These are phyloP conservation scores for Peniophora sp. DNA, from an alignment of 1,284 basidiomycete genomes.

Conservation along the genomic window DNA sequence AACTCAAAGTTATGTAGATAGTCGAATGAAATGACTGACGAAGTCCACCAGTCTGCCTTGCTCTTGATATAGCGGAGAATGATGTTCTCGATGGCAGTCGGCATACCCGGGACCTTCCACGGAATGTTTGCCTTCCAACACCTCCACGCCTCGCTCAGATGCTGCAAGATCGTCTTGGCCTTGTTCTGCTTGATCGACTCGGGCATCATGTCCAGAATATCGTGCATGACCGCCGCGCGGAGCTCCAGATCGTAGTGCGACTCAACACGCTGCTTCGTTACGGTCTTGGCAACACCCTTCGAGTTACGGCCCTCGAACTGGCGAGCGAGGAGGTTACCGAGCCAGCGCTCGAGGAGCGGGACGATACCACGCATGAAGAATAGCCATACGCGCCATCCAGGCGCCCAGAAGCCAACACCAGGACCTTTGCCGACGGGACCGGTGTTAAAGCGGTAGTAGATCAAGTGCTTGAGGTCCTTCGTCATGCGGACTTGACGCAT, in stretches of 20 bases:
- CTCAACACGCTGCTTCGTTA: constrained; percentile 98
- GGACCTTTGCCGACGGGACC: constrained; percentile 99
- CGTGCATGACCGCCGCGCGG: constrained; percentile 98
- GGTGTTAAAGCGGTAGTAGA: constrained; percentile 98
- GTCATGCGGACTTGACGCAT: constrained; percentile 99
- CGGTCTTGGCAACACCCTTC: constrained; percentile 92
- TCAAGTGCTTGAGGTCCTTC: constrained; percentile 97
- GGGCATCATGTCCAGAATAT: constrained; percentile 99
- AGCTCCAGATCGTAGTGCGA: constrained; percentile 98
- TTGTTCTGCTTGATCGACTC: constrained; percentile 99
- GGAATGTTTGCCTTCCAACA: constrained; percentile 99
- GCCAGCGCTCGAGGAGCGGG: constrained; percentile 94
- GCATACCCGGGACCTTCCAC: constrained; percentile 97
- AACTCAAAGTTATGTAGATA: constrained; percentile 17
- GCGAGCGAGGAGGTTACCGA: constrained; percentile 94
- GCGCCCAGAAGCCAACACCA: constrained; percentile 99
- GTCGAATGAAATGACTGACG: constrained; percentile 41
- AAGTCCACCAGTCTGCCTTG: constrained; percentile 99
- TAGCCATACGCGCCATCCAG: constrained; percentile 99
- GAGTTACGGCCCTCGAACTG: constrained; percentile 98
- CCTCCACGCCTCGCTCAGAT: constrained; percentile 96
- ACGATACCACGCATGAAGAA: constrained; percentile 99
- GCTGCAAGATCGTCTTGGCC: constrained; percentile 97
- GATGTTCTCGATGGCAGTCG: constrained; percentile 98
- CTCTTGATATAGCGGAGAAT: constrained; percentile 99